A percentile compares a stretch with the other conserved stretches of the same genome.
These are phyloP conservation scores for Ceratobasidium sp. DNA, from an alignment of 1,284 basidiomycete species.

Conservation along the genomic window DNA sequence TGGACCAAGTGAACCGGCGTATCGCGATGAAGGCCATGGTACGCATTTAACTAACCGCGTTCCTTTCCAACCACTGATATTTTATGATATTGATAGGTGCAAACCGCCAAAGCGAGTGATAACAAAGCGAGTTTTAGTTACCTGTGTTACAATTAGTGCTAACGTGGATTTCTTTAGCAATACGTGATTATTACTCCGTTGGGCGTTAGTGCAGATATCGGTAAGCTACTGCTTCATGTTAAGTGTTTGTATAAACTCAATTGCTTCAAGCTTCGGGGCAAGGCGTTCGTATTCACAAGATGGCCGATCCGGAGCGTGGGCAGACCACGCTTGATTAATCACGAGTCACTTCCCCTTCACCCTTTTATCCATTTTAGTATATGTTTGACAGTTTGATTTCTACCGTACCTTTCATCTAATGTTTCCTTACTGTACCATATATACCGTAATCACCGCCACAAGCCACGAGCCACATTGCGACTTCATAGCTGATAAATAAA, in stretches of 20 bases:
- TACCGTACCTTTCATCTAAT: background rate
- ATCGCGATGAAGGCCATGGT: slow-evolving; percentile 95
- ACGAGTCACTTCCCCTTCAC: background rate
- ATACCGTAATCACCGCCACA: too few relatives aligned
- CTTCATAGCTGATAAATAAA: too few relatives aligned
- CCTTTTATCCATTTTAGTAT: background rate
- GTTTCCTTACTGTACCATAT: too few relatives aligned
- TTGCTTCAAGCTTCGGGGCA: slow-evolving; percentile 56
- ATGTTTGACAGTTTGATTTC: slow-evolving; percentile 1
- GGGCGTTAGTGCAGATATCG: slow-evolving; percentile 49
- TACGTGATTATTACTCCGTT: slow-evolving; percentile 91
- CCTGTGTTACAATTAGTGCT: too few relatives aligned
- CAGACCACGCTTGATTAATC: slow-evolving; percentile 21
- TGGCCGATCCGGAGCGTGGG: slow-evolving; percentile 75
- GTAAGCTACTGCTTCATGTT: slow-evolving; percentile 5
- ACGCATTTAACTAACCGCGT: slow-evolving; percentile 52
- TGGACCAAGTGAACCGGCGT: slow-evolving; percentile 93
- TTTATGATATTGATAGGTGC: slow-evolving; percentile 69
- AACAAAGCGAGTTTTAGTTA: slow-evolving; percentile 60
- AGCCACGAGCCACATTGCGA: too few relatives aligned
- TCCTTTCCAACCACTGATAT: slow-evolving; percentile 23
- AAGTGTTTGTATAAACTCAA: slow-evolving; percentile 21
- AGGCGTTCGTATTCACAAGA: slow-evolving; percentile 75
- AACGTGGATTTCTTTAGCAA: slow-evolving; percentile 64
- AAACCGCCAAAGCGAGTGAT: slow-evolving; percentile 85